Base-by-base conservation (phyloP, 306 rosid genomes). In the Fagus sylvatica region DNA sequence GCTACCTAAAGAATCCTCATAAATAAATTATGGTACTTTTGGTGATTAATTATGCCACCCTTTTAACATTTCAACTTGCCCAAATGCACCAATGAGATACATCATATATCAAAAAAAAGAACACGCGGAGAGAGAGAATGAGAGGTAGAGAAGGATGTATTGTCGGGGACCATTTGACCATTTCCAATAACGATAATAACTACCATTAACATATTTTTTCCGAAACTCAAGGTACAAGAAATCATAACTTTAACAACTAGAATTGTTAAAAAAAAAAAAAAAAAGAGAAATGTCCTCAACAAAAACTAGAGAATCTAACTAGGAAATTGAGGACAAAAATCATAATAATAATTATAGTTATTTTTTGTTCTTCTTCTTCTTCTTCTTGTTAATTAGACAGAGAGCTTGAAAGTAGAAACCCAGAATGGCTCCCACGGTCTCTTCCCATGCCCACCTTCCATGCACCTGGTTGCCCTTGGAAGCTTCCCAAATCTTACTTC, bases 381-480 rank as follows among this genome's bases (percentile, higher is more conserved):
- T 22, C 28, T 22, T 40, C 51, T 46, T 46, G 15, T 10, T 46
- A 46, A 46, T 46, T 43, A 77, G 59, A 34, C 68, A 57, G 75
- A 78, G 81, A 66, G 65, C 69, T 75, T 75, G 79, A 78, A 90
- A 67, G 82, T 75, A 78, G 85, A 81, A 82, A 82, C 83, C 81
- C 69, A 90, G 60, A 80, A 86, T 72, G 85, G 84, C 85, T 81
- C 80, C 88, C 88, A 88, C 28, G 40, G 78, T 65, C 80, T 69
- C 53, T 80, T 79, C 43, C 89, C 84, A 56, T 78, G 69, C 71
- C 90, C 89, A 75, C 85, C 79, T 85, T 91, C 93, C 53, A 83
- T 93, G 82, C 98, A 91, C 79, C 93, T 80, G 28, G 89, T 83
- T 59, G 83, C 88, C 74, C 84, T 80, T 0, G 76, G 81, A 13